These are phyloP conservation scores for Penicillium odoratum DNA, from an alignment of 495 filamentous ascomycete species.

Conservation along the genomic window DNA sequence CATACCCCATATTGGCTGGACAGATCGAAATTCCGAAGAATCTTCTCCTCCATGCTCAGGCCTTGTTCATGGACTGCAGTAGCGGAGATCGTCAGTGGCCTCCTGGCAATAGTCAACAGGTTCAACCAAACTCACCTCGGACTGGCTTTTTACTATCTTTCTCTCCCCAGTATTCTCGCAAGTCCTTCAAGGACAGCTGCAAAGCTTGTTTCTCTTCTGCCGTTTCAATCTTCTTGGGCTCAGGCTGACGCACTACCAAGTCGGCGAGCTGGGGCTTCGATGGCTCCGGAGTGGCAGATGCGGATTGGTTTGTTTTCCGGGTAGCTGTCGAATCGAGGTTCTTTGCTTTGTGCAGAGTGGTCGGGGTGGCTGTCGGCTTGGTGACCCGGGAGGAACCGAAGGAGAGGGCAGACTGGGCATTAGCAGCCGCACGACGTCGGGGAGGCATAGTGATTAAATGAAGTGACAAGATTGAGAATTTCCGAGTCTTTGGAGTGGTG, in stretches of 20 bases:
- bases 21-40: conserved; percentile 85
- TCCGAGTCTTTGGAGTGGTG: background rate
- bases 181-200: conserved; percentile 60
- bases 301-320: conserved; percentile 36
- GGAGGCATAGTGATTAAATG: conserved; percentile 59
- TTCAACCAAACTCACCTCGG: conserved; percentile 34
- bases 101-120: background rate
- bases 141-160: conserved; percentile 62
- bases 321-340: conserved; percentile 33
- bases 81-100: conserved; percentile 9
- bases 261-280: conserved; percentile 49
- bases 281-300: conserved; percentile 25
- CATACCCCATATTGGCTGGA: conserved; percentile 86
- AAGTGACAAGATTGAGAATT: background rate
- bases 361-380: conserved; percentile 57
- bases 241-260: conserved; percentile 41
- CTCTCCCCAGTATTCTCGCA: conserved; percentile 69
- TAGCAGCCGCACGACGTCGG: conserved; percentile 58
- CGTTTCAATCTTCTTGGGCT: conserved; percentile 42
- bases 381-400: conserved; percentile 74
- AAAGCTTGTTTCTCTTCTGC: conserved; percentile 57
- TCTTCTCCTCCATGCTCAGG: conserved; percentile 74
- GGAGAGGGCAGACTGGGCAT: conserved; percentile 69
- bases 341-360: conserved; percentile 51
- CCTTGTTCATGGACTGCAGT: conserved; percentile 68